phyloP scores from a whole-genome alignment of 106 monocot species.

The Dendrobium officinale region DNA sequence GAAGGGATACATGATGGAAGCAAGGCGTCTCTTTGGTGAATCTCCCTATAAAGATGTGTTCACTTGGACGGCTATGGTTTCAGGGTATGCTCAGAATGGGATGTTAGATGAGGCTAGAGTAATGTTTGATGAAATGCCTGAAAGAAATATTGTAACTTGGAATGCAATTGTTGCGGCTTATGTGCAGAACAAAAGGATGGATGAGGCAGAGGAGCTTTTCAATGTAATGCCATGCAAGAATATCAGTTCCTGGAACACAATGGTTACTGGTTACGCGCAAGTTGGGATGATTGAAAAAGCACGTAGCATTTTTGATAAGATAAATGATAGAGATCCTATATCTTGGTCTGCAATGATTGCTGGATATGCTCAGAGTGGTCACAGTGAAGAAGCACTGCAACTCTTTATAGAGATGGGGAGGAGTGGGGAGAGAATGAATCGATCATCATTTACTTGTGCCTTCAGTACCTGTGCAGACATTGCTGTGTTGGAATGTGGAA shows the following conservation, averaged over 20 bases:
- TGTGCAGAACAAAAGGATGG: slow-evolving; percentile 28
- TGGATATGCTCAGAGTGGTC: slow-evolving; percentile 47
- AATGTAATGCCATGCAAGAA: slow-evolving; percentile 53
- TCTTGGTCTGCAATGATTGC: slow-evolving; percentile 73
- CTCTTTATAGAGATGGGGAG: slow-evolving; percentile 56
- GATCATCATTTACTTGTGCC: slow-evolving; percentile 53
- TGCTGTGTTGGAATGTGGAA: slow-evolving; percentile 52
- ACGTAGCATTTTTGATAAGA: slow-evolving; percentile 32
- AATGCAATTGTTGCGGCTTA: slow-evolving; percentile 66
- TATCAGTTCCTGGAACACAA: slow-evolving; percentile 59
- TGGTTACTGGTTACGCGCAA: slow-evolving; percentile 51
- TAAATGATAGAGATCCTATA: slow-evolving; percentile 41
- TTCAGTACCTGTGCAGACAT: slow-evolving; percentile 66
- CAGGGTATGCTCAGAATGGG: slow-evolving; percentile 58
- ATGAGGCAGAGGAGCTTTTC: slow-evolving; percentile 33
- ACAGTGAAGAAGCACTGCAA: slow-evolving; percentile 40
- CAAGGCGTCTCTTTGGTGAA: slow-evolving; percentile 31
- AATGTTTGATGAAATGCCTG: slow-evolving; percentile 52
- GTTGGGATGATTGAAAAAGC: slow-evolving; percentile 39
- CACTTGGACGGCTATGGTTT: slow-evolving; percentile 74
- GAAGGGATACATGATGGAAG: slow-evolving; percentile 31
- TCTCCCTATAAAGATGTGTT: slow-evolving; percentile 43
- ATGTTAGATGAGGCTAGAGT: slow-evolving; percentile 44
- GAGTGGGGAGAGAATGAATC: slow-evolving; percentile 30
- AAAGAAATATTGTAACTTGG: slow-evolving; percentile 54